Evolutionary conservation across 495 filamentous ascomycete genomes (phyloP).

Genomic region (Aspergillus ellipticus): DNA sequence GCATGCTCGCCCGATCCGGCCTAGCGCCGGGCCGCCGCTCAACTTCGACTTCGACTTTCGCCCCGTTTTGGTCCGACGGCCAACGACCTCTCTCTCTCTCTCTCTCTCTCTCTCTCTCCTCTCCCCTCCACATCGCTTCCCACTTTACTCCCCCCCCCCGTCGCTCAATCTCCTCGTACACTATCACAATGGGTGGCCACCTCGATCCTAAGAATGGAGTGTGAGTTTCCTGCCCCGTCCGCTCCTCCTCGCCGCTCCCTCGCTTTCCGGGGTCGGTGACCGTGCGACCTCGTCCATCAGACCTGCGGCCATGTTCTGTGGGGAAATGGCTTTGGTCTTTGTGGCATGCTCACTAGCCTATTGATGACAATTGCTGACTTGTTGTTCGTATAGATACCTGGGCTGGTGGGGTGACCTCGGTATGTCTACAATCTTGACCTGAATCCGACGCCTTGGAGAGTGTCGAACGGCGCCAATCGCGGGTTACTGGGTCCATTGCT

Average conservation of each 20-base stretch:
- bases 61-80: constrained; percentile 2
- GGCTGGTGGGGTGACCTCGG: constrained; percentile 84
- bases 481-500: background rate
- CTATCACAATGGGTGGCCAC: constrained; percentile 63
- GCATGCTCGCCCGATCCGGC: constrained; percentile 40
- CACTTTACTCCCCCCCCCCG: constrained; percentile 21
- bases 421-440: constrained; percentile 44
- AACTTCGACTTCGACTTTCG: constrained; percentile 31
- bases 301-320: background rate
- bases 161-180: constrained; percentile 19
- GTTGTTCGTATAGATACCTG: constrained; percentile 59
- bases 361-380: constrained; percentile 23
- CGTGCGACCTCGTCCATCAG: constrained; percentile 4
- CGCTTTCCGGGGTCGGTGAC: constrained; percentile 6
- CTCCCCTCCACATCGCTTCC: constrained; percentile 5
- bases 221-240: constrained; percentile 52
- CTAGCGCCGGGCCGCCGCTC: constrained; percentile 28
- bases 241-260: background rate
- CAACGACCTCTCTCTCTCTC: background rate
- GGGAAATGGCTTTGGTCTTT: background rate
- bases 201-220: constrained; percentile 62
- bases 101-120: constrained; percentile 22
- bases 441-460: background rate
- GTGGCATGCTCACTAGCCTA: background rate
- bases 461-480: background rate